These are phyloP conservation scores for Coriaria nepalensis DNA, from an alignment of 306 rosid genomes.

Conservation along the genomic window DNA sequence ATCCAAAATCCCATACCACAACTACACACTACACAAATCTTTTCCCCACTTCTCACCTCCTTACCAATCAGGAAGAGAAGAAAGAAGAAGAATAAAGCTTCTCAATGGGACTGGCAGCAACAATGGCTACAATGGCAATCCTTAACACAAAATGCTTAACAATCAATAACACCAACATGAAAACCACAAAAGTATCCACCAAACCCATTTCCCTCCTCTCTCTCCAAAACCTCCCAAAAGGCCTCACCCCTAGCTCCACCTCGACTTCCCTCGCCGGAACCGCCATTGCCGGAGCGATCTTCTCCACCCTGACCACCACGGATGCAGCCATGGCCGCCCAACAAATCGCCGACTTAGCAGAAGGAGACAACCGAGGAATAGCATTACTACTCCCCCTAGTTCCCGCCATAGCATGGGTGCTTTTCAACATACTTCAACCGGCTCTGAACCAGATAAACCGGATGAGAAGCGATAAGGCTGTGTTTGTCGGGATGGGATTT, in stretches of 20 bases:
- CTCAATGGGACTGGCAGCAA: constrained; percentile 77
- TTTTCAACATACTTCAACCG: constrained; percentile 80
- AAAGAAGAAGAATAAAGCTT: neutral
- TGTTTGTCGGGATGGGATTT: constrained; percentile 48
- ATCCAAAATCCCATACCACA: too few species aligned
- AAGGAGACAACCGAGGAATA: constrained; percentile 70
- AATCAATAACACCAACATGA: constrained; percentile 20
- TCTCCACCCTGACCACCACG: constrained; percentile 36
- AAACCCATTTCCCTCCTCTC: constrained; percentile 37
- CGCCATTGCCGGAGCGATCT: constrained; percentile 73
- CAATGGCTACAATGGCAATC: constrained; percentile 69
- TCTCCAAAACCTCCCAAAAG: constrained; percentile 49
- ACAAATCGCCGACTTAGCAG: constrained; percentile 60
- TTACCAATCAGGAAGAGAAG: constrained; percentile 19
- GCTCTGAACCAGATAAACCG: constrained; percentile 74
- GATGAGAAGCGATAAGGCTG: constrained; percentile 46
- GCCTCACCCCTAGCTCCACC: constrained; percentile 16
- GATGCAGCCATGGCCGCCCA: constrained; percentile 75
- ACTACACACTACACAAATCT: too few species aligned
- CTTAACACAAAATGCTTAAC: constrained; percentile 51
- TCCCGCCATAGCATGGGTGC: constrained; percentile 89
- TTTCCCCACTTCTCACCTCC: neutral
- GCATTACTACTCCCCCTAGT: constrained; percentile 57
- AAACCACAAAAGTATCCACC: constrained; percentile 26
- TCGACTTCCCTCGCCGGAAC: constrained; percentile 32